Evolutionary conservation across 1,139 yeast species (phyloP), one percentile per base, ranked within the genome.

Genomic region (Petasospora rhodanensis): DNA sequence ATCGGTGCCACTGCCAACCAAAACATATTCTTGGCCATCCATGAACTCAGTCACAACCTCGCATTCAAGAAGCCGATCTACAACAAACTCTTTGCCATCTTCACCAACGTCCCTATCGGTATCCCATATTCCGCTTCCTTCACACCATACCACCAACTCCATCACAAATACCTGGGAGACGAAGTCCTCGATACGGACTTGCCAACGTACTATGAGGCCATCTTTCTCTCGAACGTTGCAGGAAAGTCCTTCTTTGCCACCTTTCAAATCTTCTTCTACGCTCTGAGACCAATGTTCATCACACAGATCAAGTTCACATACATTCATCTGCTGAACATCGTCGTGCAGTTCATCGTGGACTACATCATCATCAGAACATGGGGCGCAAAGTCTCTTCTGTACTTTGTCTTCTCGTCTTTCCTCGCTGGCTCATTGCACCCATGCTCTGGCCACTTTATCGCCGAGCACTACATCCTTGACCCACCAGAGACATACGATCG

Each of bases 341-440:
- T 70, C 3, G 70, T 68, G 28, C 95, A 86, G 52, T 39, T 79
- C 2, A 34, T 55, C 1, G 76, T 73, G 24, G 94, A 87, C 54
- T 55, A 53, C 34, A 35, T 76, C 15, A 63, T 86, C 45, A 73
- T 83, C 18, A 62, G 56, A 17, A 48, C 45, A 38, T 77, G 82
- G 73, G 93, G 95, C 0, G 59, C 69, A 66, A 72, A 75, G 42
- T 61, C 93, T 0, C 59, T 83, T 32, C 57, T 64, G 29, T 87
- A 87, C 56, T 73, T 87, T 46, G 55, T 86, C 26, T 64, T 81
- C 59, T 79, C 91, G 31, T 80, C 94, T 1, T 84, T 87, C 55
- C 64, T 87, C 36, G 95, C 96, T 1, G 96, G 96, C 2, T 84
- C 95, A 0, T 67, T 85, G 54, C 96, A 87, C 52, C 96, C 96